These are phyloP conservation scores for Tubosaeta brunneosetosa DNA, from an alignment of 768 basidiomycete species.

Conservation along the genomic window DNA sequence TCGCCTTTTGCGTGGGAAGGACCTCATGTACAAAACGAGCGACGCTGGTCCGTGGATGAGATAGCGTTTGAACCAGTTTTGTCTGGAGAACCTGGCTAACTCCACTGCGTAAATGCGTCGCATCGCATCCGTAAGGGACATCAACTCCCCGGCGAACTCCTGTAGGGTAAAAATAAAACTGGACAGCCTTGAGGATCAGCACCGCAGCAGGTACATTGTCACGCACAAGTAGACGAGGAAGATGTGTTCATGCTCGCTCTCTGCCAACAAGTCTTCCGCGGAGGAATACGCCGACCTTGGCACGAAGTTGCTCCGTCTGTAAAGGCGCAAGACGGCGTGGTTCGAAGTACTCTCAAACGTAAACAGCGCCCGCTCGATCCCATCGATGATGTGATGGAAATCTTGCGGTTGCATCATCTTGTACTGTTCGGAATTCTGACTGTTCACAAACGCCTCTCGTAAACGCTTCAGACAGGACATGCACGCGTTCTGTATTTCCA, in stretches of 20 bases:
- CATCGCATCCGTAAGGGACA: constrained; percentile 81
- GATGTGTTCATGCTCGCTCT: constrained; percentile 71
- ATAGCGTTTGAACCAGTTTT: constrained; percentile 40
- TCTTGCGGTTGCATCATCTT: constrained; percentile 48
- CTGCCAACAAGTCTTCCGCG: constrained; percentile 34
- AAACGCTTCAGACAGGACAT: constrained; percentile 57
- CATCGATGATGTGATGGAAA: constrained; percentile 59
- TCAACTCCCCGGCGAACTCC: constrained; percentile 84
- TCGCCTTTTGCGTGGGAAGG: constrained; percentile 10
- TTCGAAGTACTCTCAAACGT: constrained; percentile 82
- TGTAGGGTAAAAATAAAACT: constrained; percentile 97
- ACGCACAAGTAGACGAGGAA: constrained; percentile 91
- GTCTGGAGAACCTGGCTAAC: constrained; percentile 36
- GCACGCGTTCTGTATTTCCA: constrained; percentile 49
- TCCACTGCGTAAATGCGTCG: constrained; percentile 70
- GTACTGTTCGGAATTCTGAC: constrained; percentile 26
- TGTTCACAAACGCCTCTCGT: constrained; percentile 57
- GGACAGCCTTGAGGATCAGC: constrained; percentile 9
- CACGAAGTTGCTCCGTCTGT: constrained; percentile 47
- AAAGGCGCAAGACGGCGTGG: constrained; percentile 73
- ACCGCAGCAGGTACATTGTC: neutral
- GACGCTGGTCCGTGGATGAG: constrained; percentile 22
- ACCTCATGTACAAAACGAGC: constrained; percentile 19
- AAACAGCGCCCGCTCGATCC: constrained; percentile 63
- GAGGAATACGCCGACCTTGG: constrained; percentile 14